Evolutionary conservation across 495 filamentous ascomycete species (phyloP).

Genomic region (Aspergillus wentii): DNA sequence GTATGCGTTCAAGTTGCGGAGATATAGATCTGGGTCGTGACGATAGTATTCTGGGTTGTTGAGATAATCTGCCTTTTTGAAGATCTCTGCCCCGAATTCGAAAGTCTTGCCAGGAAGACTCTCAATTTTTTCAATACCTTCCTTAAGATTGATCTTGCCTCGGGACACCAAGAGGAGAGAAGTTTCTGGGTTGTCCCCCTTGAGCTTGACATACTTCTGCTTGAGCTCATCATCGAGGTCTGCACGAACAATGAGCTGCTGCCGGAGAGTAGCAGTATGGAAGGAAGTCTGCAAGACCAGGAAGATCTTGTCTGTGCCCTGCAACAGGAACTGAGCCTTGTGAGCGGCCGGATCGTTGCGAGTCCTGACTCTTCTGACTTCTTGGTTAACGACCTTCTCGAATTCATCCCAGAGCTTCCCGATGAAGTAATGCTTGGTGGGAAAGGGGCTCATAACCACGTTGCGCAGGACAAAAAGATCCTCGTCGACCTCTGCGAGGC

Average conservation of each 20-base stretch:
- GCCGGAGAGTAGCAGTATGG: constrained; percentile 22
- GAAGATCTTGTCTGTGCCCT: constrained; percentile 26
- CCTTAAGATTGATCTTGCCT: too few species aligned
- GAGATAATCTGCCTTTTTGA: too few species aligned
- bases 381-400: constrained; percentile 20
- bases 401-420: constrained; percentile 18
- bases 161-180: too few species aligned
- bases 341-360: constrained; percentile 17
- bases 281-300: constrained; percentile 29
- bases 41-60: too few species aligned
- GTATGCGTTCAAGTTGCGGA: too few species aligned
- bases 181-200: not conserved
- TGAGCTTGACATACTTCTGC: not conserved
- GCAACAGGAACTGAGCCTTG: constrained; percentile 27
- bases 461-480: constrained; percentile 36
- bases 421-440: constrained; percentile 29
- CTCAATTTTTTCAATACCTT: too few species aligned
- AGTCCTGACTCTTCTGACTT: constrained; percentile 24
- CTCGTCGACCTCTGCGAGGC: constrained; percentile 16
- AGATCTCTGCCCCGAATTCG: too few species aligned
- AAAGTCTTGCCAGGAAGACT: too few species aligned
- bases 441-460: constrained; percentile 38
- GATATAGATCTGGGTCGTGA: too few species aligned
- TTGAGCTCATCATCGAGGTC: constrained; percentile 8
- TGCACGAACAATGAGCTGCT: constrained; percentile 26